These are phyloP conservation scores for Choiromyces venosus DNA, from an alignment of 495 filamentous ascomycete genomes.

Conservation along the genomic window DNA sequence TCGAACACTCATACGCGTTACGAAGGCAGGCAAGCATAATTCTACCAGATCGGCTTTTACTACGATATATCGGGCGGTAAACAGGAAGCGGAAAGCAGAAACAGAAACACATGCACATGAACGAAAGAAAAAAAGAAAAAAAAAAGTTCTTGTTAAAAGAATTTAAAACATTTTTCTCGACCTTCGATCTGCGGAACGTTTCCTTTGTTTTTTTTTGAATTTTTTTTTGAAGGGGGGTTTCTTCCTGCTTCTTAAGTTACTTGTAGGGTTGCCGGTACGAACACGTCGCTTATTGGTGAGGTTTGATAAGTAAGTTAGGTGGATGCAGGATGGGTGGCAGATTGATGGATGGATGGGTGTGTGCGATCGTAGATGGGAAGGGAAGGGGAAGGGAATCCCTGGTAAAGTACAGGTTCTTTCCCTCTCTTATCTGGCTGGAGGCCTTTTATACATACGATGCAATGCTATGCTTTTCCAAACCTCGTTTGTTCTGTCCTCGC, in stretches of 20 bases:
- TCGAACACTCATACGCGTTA: neutral
- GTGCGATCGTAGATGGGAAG: neutral
- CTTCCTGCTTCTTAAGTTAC: neutral
- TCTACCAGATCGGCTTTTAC: neutral
- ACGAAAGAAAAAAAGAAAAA: neutral
- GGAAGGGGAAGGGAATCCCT: neutral
- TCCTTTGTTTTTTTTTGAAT: neutral
- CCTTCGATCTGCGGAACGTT: neutral
- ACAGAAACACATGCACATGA: neutral
- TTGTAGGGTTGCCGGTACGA: too few relatives aligned
- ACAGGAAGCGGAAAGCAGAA: too few relatives aligned
- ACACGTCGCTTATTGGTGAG: neutral
- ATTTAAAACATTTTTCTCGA: neutral
- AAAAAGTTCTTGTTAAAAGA: too few relatives aligned
- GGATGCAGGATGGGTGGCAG: too few relatives aligned
- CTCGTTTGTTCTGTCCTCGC: neutral
- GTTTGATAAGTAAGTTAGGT: too few relatives aligned
- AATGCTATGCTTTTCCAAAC: neutral
- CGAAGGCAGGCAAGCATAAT: neutral
- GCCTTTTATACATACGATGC: neutral
- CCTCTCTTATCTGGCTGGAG: too few relatives aligned
- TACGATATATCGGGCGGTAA: slow-evolving; percentile 1
- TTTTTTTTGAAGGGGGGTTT: too few relatives aligned
- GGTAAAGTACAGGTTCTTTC: too few relatives aligned
- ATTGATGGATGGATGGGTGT: too few relatives aligned